Evolutionary conservation across 1,284 basidiomycete genomes (phyloP), one percentile per base, ranked within the genome.

Genomic region (Golubevia pallescens): DNA sequence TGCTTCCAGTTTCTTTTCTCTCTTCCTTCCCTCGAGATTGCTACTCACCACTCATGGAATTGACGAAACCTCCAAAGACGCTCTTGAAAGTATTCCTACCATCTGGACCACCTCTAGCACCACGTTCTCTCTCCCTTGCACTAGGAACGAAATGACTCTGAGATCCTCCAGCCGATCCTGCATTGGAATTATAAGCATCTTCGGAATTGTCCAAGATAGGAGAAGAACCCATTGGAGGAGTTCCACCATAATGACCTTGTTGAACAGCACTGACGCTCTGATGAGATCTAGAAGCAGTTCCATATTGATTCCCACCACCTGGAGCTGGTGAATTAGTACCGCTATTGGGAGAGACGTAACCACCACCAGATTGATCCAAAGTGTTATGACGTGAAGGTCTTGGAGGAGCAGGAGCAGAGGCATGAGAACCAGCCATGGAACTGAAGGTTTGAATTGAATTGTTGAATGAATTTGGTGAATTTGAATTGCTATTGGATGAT

Each of bases 51-150:
- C 80, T 85, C 74, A 86, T 83, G 3, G 81, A 85, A 61, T 83
- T 84, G 63, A 86, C 83, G 42, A 86, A 79, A 32, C 83, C 83
- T 60, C 84, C 84, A 73, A 86, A 78, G 67, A 85, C 84, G 66
- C 77, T 81, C 66, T 86, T 86, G 73, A 86, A 78, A 0, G 80
- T 71, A 24, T 67, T 72, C 24, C 59, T 58, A 32, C 62, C 23
- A 21, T 60, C 6, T 60, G 38, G n/a, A 32, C 20, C 4, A 32
- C 32, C 7, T 21, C 19, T 59, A 48, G 42, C 42, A 10, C 42
- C 24, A 59, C 57, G 57, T 16, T 38, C 24, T 20, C 20, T 48
- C 20, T 59, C 57, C 20, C 57, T 32, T 8, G 20, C 57, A 28
- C 57, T 48, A 59, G 19, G 70, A 2, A 75, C 58, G 38, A 77